Conservation (phyloP, 164 flowering plant species). For the Nymphaea colorata region DNA sequence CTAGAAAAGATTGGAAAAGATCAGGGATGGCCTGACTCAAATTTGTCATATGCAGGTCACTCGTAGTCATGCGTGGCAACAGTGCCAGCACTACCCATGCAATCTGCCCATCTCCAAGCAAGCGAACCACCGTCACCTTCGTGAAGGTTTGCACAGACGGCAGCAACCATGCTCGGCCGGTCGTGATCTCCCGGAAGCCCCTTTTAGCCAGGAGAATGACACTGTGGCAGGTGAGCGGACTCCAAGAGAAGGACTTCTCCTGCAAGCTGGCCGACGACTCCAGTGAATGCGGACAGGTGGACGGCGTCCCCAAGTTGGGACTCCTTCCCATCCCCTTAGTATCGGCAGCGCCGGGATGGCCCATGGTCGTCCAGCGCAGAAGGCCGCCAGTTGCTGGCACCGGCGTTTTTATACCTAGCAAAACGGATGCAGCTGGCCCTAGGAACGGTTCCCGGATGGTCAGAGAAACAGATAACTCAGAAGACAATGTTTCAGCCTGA, state of each 20-base stretch:
- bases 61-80: slow-evolving; percentile 82
- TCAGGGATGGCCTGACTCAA: background rate
- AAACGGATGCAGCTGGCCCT: background rate
- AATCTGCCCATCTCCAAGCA: slow-evolving; percentile 62
- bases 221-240: background rate
- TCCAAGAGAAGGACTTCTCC: background rate
- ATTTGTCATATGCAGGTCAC: slow-evolving; percentile 46
- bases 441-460: background rate
- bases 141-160: slow-evolving; percentile 45
- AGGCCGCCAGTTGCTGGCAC: background rate
- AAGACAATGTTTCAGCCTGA: background rate
- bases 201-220: too few species aligned
- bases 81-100: slow-evolving; percentile 75
- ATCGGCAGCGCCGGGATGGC: background rate
- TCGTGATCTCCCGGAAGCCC: background rate
- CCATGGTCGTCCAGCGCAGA: background rate
- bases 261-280: background rate
- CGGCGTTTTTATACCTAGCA: background rate
- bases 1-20: too few species aligned
- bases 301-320: background rate
- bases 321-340: background rate
- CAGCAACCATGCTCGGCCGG: slow-evolving; percentile 17
- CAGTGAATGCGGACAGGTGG: background rate
- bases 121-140: slow-evolving; percentile 69
- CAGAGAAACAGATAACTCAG: background rate